phyloP scores from a whole-genome alignment of 306 rosid genomes.

The Potentilla sterilis region DNA sequence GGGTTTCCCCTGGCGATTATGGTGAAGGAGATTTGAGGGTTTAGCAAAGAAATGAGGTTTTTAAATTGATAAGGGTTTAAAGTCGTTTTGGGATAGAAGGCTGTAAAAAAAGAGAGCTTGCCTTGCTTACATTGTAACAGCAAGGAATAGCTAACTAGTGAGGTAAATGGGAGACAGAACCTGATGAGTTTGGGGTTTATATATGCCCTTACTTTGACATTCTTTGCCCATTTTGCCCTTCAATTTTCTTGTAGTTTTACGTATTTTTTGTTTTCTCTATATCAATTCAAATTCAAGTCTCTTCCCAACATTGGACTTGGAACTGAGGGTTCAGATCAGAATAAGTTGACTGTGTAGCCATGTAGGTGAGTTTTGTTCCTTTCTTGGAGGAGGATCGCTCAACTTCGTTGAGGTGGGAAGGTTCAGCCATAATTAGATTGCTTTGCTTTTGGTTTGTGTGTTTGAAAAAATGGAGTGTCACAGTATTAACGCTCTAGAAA shows the following conservation, averaged over 20 bases:
- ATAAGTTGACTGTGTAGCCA: not conserved
- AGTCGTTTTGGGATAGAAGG: not conserved
- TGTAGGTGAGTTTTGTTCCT: not conserved
- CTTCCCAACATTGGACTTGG: not conserved
- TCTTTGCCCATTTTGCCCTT: not conserved
- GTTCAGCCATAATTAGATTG: not conserved
- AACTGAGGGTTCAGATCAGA: not conserved
- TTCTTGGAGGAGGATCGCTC: not conserved
- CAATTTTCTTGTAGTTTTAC: not conserved
- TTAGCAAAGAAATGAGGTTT: conserved; percentile 1
- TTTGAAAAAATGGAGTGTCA: too few relatives aligned
- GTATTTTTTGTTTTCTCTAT: too few relatives aligned
- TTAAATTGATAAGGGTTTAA: not conserved
- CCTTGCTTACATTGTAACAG: conserved; percentile 16
- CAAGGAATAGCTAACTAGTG: not conserved
- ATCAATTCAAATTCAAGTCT: not conserved
- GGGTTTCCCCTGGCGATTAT: conserved; percentile 15
- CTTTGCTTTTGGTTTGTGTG: not conserved
- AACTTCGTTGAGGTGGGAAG: too few relatives aligned
- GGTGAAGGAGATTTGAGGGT: conserved; percentile 10
- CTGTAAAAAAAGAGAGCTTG: not conserved
- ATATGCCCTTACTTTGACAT: not conserved
- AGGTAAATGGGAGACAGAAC: not conserved
- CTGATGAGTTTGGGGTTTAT: not conserved
- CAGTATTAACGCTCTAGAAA: not conserved